Conservation (phyloP, 179 eudicot species). For the Sideroxylon spinosum region DNA sequence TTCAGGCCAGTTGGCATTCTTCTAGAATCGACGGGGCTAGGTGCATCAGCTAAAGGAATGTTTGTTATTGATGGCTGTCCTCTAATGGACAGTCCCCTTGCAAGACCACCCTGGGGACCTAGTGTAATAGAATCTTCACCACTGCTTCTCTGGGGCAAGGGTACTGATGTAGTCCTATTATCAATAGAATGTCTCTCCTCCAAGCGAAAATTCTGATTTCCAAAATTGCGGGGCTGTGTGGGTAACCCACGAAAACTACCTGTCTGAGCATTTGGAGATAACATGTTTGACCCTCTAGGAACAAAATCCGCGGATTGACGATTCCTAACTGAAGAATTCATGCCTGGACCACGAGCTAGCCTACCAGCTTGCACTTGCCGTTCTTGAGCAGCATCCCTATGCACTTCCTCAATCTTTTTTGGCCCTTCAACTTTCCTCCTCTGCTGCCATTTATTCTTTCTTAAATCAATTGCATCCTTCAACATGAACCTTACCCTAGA, state of each 20-base stretch:
- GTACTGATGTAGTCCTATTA: slow-evolving; percentile 50
- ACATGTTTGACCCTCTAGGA: slow-evolving; percentile 47
- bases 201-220: slow-evolving; percentile 49
- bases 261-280: slow-evolving; percentile 47
- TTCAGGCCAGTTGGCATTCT: slow-evolving; percentile 45
- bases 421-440: slow-evolving; percentile 97
- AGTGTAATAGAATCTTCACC: slow-evolving; percentile 73
- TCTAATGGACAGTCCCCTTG: slow-evolving; percentile 78
- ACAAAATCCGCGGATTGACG: slow-evolving; percentile 66
- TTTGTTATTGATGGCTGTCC: slow-evolving; percentile 49
- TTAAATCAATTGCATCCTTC: slow-evolving; percentile 79
- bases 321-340: slow-evolving; percentile 48
- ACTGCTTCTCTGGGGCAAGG: slow-evolving; percentile 57
- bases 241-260: slow-evolving; percentile 50
- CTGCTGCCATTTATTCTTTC: slow-evolving; percentile 94
- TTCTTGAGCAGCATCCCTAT: slow-evolving; percentile 93
- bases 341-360: slow-evolving; percentile 61
- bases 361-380: slow-evolving; percentile 71
- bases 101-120: slow-evolving; percentile 90
- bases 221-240: slow-evolving; percentile 57
- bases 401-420: slow-evolving; percentile 94
- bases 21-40: slow-evolving; percentile 42
- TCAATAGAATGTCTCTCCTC: slow-evolving; percentile 62
- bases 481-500: slow-evolving; percentile 91
- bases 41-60: slow-evolving; percentile 38